Base-by-base conservation (phyloP, 257 asterid genomes). In the Solanum raphanifolium region DNA sequence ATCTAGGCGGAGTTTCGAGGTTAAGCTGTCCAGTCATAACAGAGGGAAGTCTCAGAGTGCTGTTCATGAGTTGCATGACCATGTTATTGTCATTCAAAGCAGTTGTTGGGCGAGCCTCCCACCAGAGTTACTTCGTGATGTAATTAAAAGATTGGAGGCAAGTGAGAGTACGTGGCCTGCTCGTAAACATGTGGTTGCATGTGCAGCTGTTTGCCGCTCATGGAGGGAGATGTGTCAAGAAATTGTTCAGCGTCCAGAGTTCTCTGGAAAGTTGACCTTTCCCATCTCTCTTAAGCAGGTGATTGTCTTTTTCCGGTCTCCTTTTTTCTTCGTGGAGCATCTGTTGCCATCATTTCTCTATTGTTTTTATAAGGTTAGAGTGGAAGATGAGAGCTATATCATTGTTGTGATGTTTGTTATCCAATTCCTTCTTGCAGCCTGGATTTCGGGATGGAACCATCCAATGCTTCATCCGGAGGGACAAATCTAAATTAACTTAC, bases 161-260 rank as follows among this genome's bases (percentile, higher is more conserved):
- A 94, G 93, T 88, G 99, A 95, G 94, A 92, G 93, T 88, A 88
- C 95, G 13, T 96, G 98, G 99, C 98, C 99, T 72, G 91, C 95
- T 36, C 94, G 99, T 71, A 95, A 92, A 91, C 93, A 95, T 71
- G 92, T 96, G 11, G 99, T 96, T 60, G 98, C 97, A 2, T 96
- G 98, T 90, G 95, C 96, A 36, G 92, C 95, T 43, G 99, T 96
- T 86, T 96, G 99, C 91, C 89, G 93, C 76, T 92, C 98, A 21
- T 96, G 99, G 99, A 95, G 99, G 88, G 95, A 93, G 75, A 93
- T 96, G 96, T 94, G 98, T 89, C 90, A 89, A 83, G 99, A 96
- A 87, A 92, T 94, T 83, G 98, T 95, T 60, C 94, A 88, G 66
- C 88, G 93, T 87, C 98, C 98, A 0, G 96, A 95, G 84, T 87